phyloP scores from a whole-genome alignment of 768 basidiomycete species.

The Mycena venus region DNA sequence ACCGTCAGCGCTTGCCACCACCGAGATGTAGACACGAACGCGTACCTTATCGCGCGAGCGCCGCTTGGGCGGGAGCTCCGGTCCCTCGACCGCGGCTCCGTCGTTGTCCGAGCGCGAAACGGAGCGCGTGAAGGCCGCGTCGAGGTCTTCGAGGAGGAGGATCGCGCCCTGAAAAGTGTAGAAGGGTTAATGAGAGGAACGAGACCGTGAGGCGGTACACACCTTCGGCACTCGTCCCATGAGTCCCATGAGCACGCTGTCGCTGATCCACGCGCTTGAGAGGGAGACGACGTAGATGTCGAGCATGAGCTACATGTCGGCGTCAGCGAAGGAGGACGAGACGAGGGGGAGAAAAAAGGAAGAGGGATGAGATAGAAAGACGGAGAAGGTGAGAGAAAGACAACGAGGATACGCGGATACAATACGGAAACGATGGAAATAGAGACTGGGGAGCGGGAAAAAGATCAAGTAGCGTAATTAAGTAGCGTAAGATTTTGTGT shows the following conservation, averaged over 20 bases:
- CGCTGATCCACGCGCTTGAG: slow-evolving; percentile 89
- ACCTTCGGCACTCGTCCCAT: slow-evolving; percentile 84
- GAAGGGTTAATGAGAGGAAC: neutral
- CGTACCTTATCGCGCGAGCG: slow-evolving; percentile 30
- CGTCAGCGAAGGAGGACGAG: too few relatives aligned
- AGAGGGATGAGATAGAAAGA: too few relatives aligned
- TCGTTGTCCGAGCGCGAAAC: slow-evolving; percentile 63
- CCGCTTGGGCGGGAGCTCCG: slow-evolving; percentile 27
- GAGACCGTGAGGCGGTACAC: neutral
- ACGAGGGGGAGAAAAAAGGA: neutral
- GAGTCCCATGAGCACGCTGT: slow-evolving; percentile 85
- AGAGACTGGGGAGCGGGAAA: too few relatives aligned
- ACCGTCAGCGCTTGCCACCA: neutral
- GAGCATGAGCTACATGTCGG: slow-evolving; percentile 83
- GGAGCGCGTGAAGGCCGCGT: slow-evolving; percentile 88
- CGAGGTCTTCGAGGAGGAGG: slow-evolving; percentile 90
- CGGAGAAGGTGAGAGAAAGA: neutral
- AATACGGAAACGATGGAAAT: neutral
- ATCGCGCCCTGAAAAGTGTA: slow-evolving; percentile 65
- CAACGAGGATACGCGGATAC: neutral
- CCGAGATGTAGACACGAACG: slow-evolving; percentile 26
- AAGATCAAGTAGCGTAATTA: too few relatives aligned
- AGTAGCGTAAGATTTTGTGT: too few relatives aligned
- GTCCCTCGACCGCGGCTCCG: slow-evolving; percentile 38
- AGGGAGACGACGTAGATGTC: slow-evolving; percentile 94